Percentiles rank a stretch among this genome's conserved stretches.
Conservation (phyloP, 106 monocot species). For the Allium fistulosum region DNA sequence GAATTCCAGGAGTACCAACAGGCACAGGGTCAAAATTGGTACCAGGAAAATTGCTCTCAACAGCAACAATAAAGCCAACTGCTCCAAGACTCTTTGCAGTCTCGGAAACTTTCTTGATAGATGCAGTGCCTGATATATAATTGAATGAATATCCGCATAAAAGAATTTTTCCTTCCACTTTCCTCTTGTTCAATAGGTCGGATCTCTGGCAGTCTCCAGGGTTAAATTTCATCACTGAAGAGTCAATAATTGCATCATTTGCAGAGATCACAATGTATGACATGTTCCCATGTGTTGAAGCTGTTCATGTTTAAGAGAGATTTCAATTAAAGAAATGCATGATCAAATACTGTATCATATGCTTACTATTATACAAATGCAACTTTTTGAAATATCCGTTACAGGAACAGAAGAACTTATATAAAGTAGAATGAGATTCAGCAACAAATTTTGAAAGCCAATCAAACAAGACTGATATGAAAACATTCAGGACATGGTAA, state of each 20-base stretch:
- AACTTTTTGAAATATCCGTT: no score
- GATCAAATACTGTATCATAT: not conserved
- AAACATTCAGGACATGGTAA: no score
- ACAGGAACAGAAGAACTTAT: no score
- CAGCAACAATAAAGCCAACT: conserved; percentile 85
- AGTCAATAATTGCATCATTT: conserved; percentile 72
- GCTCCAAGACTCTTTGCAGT: conserved; percentile 88
- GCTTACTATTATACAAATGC: no score
- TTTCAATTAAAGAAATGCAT: conserved; percentile 11
- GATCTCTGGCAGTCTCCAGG: conserved; percentile 89
- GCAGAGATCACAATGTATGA: conserved; percentile 69
- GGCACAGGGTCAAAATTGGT: conserved; percentile 89
- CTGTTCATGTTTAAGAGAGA: conserved; percentile 15
- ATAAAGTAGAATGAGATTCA: no score
- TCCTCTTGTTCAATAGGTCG: conserved; percentile 75
- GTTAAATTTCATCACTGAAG: conserved; percentile 65
- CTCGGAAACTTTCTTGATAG: conserved; percentile 81
- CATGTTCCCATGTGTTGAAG: conserved; percentile 65
- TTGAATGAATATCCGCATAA: conserved; percentile 96
- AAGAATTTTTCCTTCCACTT: conserved; percentile 75
- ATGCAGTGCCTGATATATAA: conserved; percentile 88
- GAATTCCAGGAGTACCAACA: conserved; percentile 71
- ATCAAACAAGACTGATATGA: no score
- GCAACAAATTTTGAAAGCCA: no score
- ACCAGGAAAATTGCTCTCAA: conserved; percentile 81